These are phyloP conservation scores for Ascochyta koolunga DNA, from an alignment of 2,329 filamentous ascomycete species.

Conservation along the genomic window DNA sequence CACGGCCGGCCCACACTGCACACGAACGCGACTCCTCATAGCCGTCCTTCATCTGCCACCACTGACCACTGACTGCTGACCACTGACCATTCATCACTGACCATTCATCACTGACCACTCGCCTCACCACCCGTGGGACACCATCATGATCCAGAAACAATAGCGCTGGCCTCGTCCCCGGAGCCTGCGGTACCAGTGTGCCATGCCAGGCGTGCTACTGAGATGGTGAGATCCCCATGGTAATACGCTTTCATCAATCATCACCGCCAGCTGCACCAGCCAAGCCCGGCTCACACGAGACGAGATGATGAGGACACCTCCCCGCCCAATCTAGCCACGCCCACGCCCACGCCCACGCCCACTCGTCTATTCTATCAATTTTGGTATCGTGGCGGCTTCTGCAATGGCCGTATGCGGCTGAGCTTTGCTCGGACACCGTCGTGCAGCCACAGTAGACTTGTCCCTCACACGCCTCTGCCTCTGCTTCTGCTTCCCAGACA, in stretches of 20 bases:
- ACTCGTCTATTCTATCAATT: no score
- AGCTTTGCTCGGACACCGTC: slow-evolving; percentile 26
- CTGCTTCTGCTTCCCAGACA: slow-evolving; percentile 10
- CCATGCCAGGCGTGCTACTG: neutral
- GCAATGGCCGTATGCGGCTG: slow-evolving; percentile 26
- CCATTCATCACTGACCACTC: no score
- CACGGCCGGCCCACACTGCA: slow-evolving; percentile 14
- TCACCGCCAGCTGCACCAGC: slow-evolving; percentile 34
- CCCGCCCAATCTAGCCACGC: slow-evolving; percentile 8
- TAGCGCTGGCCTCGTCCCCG: slow-evolving; percentile 31
- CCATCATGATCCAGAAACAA: slow-evolving; percentile 26
- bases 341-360: neutral
- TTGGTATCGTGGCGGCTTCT: no score
- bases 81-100: no score
- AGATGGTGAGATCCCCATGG: slow-evolving; percentile 21
- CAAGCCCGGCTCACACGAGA: slow-evolving; percentile 29
- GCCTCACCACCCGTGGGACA: slow-evolving; percentile 15
- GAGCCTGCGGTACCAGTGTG: slow-evolving; percentile 12
- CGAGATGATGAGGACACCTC: slow-evolving; percentile 23
- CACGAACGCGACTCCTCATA: slow-evolving; percentile 8
- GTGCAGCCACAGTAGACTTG: slow-evolving; percentile 14
- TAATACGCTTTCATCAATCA: slow-evolving; percentile 25
- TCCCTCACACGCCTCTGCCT: slow-evolving; percentile 3
- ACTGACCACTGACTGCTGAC: no score
- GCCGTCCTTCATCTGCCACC: slow-evolving; percentile 13